Base-by-base conservation (phyloP, 371 early-diverging fungal genomes). In the Mucor mucedo region DNA sequence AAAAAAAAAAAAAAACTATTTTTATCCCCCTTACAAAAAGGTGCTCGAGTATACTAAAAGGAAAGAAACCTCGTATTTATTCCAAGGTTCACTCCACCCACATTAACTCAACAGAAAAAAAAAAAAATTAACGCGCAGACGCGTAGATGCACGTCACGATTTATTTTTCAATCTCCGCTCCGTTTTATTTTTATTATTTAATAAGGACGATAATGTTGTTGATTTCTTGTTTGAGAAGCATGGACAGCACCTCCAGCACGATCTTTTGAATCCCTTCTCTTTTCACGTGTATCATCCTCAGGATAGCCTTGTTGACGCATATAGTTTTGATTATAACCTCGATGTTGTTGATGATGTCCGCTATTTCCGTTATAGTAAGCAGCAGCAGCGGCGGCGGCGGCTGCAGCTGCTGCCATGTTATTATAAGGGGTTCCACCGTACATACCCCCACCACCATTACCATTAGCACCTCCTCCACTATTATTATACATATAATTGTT, bases 171-270 rank as follows among this genome's bases (percentile, higher is more conserved):
- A 4, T 40, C 11, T 27, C 32, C 13, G 27, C 5, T 6, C 30
- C n/a, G n/a, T n/a, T n/a, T n/a, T 50, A 2, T 30, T 50, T 50
- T 50, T 50, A 32, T 30, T 30, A 27, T 45, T 65, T 55, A 76
- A 52, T 79, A 79, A 21, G 80, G 80, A 32, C 77, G 75, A 44
- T 79, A 73, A 45, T 72, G 73, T 30, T 65, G 66, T 38, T 68
- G 74, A 38, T 65, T 78, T 63, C 74, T 71, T 41, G 69, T 63
- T 33, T 71, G 72, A 39, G 77, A 72, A n/a, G 77, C 73, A 71
- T 79, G 75, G 27, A 77, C 53, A 21, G 77, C 73, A 13, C 80
- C 79, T 28, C 72, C 63, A 14, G 66, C 62, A 10, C 60, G 60
- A 58, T 57, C 55, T 65, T 62, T 59, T 53, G 60, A 59, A 27